Percentiles rank a stretch among this genome's conserved stretches.
phyloP scores from a whole-genome alignment of 1,139 yeast genomes.

The Pichia sp. region DNA sequence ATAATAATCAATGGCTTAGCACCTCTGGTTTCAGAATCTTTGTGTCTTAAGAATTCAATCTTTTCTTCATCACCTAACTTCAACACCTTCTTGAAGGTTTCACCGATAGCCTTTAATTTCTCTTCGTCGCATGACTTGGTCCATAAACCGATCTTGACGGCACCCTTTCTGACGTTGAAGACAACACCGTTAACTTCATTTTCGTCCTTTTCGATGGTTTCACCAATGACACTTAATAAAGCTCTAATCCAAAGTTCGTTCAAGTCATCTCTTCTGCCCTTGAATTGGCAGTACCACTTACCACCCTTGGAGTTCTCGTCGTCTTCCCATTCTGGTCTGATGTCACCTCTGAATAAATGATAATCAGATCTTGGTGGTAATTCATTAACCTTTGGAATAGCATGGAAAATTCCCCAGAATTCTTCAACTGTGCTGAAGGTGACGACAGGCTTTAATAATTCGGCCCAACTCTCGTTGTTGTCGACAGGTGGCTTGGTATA shows the following conservation, averaged over 20 bases:
- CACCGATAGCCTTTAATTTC: slow-evolving; percentile 63
- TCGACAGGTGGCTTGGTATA: slow-evolving; percentile 91
- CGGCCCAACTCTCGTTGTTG: slow-evolving; percentile 86
- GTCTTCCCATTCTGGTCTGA: slow-evolving; percentile 99
- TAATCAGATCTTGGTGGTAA: slow-evolving; percentile 92
- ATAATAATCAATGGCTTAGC: slow-evolving; percentile 20
- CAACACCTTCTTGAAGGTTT: slow-evolving; percentile 78
- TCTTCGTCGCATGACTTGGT: slow-evolving; percentile 75
- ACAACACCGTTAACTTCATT: slow-evolving; percentile 91
- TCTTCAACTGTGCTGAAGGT: slow-evolving; percentile 93
- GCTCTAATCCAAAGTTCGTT: slow-evolving; percentile 95
- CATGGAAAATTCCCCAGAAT: slow-evolving; percentile 97
- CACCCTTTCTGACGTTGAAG: slow-evolving; percentile 81
- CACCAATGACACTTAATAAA: slow-evolving; percentile 91
- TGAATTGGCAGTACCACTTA: slow-evolving; percentile 85
- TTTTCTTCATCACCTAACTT: slow-evolving; percentile 65
- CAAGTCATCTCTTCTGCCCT: slow-evolving; percentile 59
- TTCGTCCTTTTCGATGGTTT: slow-evolving; percentile 77
- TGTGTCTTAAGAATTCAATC: slow-evolving; percentile 75
- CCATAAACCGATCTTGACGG: slow-evolving; percentile 90
- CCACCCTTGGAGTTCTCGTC: slow-evolving; percentile 86
- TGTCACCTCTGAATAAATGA: slow-evolving; percentile 91
- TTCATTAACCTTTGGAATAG: slow-evolving; percentile 90
- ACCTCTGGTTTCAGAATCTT: slow-evolving; percentile 27
- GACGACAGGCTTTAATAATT: slow-evolving; percentile 89